Evolutionary conservation across 1,139 yeast species (phyloP), one percentile per base, ranked within the genome.

Genomic region (Kurtzmaniella quercitrusa): DNA sequence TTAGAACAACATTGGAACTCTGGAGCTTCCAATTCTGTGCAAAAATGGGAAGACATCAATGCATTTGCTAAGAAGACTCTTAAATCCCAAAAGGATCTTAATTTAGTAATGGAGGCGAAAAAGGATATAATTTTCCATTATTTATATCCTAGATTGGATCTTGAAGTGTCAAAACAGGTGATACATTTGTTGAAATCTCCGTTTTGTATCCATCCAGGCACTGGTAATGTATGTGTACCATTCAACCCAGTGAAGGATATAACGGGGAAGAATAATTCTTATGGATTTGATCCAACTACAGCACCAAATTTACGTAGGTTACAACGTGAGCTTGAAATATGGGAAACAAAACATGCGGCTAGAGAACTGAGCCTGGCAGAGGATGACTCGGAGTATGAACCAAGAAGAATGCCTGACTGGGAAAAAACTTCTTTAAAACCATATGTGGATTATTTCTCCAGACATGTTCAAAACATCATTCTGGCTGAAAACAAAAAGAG

Each of bases 201-300:
- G n/a, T 93, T 94, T 62, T 93, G 98, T 70, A 83, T 93, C 41
- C 99, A 93, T 60, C 99, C 99, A 1, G 83, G 90, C 6, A 94
- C 99, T 0, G 98, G 97, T n/a, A 86, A 90, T 54, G 87, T 93
- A 3, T 93, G 98, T 79, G 97, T 94, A 7, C 97, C 98, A 0
- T 90, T 93, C 55, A 87, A 84, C 56, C 81, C 87, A 1, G 18
- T 58, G 51, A 33, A 60, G 58, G 53, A 77, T 49, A 53, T 70
- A 25, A 59, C 68, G 2, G 62, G 58, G n/a, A 60, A 68, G 44
- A 73, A 71, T 48, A 76, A 70, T 47, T 62, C 48, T 0, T 72
- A 77, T 45, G 79, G 80, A 1, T 93, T 93, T 58, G 81, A 85
- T 53, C 98, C 98, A 1, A 75, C 76, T 53, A 72, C 69, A 12